Evolutionary conservation across 768 basidiomycete species (phyloP).

Genomic region (Antrodiella citrinella): DNA sequence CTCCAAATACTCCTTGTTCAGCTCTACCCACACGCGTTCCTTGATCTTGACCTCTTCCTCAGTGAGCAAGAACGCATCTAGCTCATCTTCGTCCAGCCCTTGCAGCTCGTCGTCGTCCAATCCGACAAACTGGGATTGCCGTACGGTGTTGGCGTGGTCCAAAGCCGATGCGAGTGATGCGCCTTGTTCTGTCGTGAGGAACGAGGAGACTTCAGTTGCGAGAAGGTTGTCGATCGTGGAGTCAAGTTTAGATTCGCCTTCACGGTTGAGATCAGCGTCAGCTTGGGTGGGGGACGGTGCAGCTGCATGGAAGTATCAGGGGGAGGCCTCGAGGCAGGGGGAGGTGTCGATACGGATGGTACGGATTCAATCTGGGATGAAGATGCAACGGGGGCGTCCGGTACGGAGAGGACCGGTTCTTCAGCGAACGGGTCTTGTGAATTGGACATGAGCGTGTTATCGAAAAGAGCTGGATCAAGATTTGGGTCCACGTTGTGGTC

Average conservation of each 20-base stretch:
- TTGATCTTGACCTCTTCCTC: constrained; percentile 81
- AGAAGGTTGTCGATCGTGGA: constrained; percentile 55
- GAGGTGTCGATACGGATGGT: not conserved
- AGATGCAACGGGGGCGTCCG: too few relatives aligned
- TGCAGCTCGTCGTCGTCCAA: constrained; percentile 45
- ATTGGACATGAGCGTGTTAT: too few relatives aligned
- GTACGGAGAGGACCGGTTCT: too few relatives aligned
- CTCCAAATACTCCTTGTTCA: constrained; percentile 87
- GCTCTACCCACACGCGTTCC: constrained; percentile 90
- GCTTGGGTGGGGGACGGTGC: not conserved
- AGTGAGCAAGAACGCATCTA: constrained; percentile 70
- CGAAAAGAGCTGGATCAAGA: constrained; percentile 50
- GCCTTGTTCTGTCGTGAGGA: constrained; percentile 56
- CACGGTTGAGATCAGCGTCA: constrained; percentile 3
- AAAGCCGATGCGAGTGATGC: constrained; percentile 52
- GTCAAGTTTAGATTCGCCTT: constrained; percentile 35
- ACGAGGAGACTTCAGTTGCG: constrained; percentile 61
- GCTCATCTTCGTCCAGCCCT: constrained; percentile 86
- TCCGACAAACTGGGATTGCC: constrained; percentile 40
- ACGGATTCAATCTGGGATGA: not conserved
- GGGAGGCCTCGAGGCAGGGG: too few relatives aligned
- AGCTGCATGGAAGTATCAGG: too few relatives aligned
- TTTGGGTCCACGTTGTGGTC: constrained; percentile 25
- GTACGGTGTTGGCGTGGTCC: constrained; percentile 57
- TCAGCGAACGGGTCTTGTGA: too few relatives aligned